Conservation (phyloP, 768 basidiomycete genomes). For the Phanerochaete sordida region DNA sequence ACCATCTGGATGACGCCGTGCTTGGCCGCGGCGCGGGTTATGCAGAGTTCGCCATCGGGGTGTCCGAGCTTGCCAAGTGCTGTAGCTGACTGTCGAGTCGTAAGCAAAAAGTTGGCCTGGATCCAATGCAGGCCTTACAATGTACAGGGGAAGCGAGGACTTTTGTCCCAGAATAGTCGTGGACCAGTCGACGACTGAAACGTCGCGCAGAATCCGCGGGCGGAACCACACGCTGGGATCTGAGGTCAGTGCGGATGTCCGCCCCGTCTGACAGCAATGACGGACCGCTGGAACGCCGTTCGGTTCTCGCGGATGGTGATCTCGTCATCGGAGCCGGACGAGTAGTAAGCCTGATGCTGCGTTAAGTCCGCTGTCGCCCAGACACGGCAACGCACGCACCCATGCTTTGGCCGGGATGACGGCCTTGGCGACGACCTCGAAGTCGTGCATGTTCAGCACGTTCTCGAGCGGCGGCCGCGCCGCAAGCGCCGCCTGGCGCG, state of each 20-base stretch:
- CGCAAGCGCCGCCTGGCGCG: constrained; percentile 55
- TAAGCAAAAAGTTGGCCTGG: background rate
- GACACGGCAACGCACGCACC: constrained; percentile 32
- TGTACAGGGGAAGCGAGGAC: constrained; percentile 75
- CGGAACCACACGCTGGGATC: constrained; percentile 26
- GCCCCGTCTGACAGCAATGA: background rate
- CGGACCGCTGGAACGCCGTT: constrained; percentile 82
- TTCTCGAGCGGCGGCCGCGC: constrained; percentile 71
- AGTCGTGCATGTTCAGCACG: constrained; percentile 90
- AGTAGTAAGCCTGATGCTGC: constrained; percentile 70
- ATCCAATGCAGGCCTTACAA: constrained; percentile 15
- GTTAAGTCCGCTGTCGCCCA: background rate
- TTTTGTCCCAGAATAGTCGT: constrained; percentile 76
- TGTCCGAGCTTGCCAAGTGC: constrained; percentile 94
- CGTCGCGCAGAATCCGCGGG: constrained; percentile 59
- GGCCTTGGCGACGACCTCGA: constrained; percentile 87
- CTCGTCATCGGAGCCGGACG: constrained; percentile 95
- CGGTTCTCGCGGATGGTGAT: constrained; percentile 89
- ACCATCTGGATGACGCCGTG: constrained; percentile 77
- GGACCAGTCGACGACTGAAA: constrained; percentile 81
- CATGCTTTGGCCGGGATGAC: constrained; percentile 87
- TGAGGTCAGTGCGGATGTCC: background rate
- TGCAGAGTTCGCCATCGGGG: constrained; percentile 88
- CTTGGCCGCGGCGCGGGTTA: constrained; percentile 86
- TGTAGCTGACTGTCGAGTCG: constrained; percentile 53